Conservation (phyloP, 495 filamentous ascomycete species). For the Neurospora sublineolata region DNA sequence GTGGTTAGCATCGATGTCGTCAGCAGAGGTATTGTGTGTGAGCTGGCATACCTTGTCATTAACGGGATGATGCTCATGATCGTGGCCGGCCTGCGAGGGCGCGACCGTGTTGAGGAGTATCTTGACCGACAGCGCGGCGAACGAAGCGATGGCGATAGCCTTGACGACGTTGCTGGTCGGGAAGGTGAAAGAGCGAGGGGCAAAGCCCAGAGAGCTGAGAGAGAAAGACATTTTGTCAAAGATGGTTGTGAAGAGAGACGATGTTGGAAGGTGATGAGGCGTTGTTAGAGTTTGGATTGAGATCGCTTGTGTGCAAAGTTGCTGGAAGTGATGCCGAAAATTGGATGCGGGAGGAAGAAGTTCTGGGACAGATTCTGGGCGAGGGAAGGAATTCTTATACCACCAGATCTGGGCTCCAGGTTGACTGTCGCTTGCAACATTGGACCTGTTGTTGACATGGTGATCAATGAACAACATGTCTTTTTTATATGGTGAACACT, state of each 20-base stretch:
- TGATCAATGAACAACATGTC: not conserved
- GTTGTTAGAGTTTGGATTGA: not conserved
- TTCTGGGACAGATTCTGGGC: not conserved
- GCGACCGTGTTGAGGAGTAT: not conserved
- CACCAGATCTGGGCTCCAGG: not conserved
- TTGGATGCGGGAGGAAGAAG: not conserved
- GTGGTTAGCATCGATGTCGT: not conserved
- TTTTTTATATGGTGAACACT: not conserved
- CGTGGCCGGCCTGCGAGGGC: not conserved
- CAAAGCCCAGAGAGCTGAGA: not conserved
- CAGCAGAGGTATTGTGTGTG: not conserved
- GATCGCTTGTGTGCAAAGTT: not conserved
- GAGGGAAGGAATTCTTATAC: not conserved
- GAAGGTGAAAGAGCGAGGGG: not conserved
- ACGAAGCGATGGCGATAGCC: not conserved
- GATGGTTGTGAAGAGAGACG: not conserved
- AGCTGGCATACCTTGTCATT: not conserved
- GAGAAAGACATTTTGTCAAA: not conserved
- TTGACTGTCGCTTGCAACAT: not conserved
- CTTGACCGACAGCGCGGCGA: not conserved
- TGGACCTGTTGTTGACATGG: not conserved
- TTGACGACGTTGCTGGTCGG: not conserved
- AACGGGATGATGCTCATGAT: not conserved
- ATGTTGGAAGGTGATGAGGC: not conserved
- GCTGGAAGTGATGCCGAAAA: not conserved